Evolutionary conservation across 2,329 filamentous ascomycete genomes (phyloP).

Genomic region (Chrysosporium keratinophilum): DNA sequence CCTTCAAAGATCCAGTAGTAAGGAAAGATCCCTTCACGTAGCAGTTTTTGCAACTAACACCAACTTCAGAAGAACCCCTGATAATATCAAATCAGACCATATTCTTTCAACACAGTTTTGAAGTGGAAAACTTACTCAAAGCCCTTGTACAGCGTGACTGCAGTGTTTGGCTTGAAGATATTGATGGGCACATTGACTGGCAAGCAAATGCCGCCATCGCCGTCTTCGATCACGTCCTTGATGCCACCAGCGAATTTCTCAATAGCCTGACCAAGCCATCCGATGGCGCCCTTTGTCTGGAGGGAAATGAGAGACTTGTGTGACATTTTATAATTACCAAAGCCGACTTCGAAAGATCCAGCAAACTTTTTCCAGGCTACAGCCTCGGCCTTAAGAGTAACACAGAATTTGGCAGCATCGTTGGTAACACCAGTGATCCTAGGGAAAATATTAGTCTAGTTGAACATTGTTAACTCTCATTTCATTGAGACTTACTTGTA

Average conservation of each 20-base stretch:
- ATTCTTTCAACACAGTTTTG: background rate
- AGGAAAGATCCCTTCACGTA: conserved; percentile 21
- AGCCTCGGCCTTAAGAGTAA: conserved; percentile 16
- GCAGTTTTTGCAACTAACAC: conserved; percentile 22
- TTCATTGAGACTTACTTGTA: conserved; percentile 18
- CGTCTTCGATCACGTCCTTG: conserved; percentile 12
- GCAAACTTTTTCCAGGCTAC: conserved; percentile 20
- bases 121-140: background rate
- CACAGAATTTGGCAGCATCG: conserved; percentile 13
- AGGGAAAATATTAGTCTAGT: background rate
- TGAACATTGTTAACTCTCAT: background rate
- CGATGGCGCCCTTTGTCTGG: conserved; percentile 4
- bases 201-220: conserved; percentile 15
- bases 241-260: conserved; percentile 12
- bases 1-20: conserved; percentile 20
- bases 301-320: background rate
- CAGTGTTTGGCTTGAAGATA: conserved; percentile 16
- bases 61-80: conserved; percentile 14
- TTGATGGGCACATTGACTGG: conserved; percentile 18
- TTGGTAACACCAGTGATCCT: conserved; percentile 19
- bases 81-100: background rate
- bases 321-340: conserved; percentile 17
- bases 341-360: conserved; percentile 21
- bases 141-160: conserved; percentile 19
- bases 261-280: conserved; percentile 13